These are phyloP conservation scores for Fusarium sororula DNA, from an alignment of 2,329 filamentous ascomycete genomes.

Conservation along the genomic window DNA sequence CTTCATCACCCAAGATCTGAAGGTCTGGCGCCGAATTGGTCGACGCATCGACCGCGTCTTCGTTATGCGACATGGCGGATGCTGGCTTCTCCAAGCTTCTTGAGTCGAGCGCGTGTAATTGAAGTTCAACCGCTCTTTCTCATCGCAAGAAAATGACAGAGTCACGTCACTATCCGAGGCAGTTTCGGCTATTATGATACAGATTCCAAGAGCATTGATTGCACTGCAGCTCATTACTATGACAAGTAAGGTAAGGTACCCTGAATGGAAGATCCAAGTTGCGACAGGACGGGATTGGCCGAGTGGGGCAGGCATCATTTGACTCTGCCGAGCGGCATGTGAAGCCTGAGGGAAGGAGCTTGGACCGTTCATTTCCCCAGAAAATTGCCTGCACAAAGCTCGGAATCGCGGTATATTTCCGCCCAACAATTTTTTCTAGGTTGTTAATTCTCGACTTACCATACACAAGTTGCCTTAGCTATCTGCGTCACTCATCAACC, in stretches of 20 bases:
- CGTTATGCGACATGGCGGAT: slow-evolving; percentile 45
- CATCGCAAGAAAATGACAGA: slow-evolving; percentile 28
- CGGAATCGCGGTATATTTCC: slow-evolving; percentile 28
- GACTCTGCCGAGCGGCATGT: slow-evolving; percentile 41
- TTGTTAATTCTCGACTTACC: neutral
- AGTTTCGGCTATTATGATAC: slow-evolving; percentile 3
- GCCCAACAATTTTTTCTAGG: slow-evolving; percentile 10
- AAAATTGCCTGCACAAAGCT: slow-evolving; percentile 14
- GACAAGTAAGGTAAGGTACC: neutral
- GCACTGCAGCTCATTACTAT: slow-evolving; percentile 5
- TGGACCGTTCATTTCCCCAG: slow-evolving; percentile 32
- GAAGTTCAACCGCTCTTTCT: slow-evolving; percentile 25
- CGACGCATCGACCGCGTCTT: slow-evolving; percentile 44
- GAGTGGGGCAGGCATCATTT: slow-evolving; percentile 35
- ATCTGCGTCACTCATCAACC: neutral
- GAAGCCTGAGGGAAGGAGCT: slow-evolving; percentile 29
- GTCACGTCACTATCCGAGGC: slow-evolving; percentile 9
- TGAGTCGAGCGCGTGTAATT: slow-evolving; percentile 10
- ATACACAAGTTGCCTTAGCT: neutral
- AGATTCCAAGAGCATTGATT: slow-evolving; percentile 18
- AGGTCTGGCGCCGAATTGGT: slow-evolving; percentile 73
- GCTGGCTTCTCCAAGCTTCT: neutral
- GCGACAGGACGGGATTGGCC: slow-evolving; percentile 37
- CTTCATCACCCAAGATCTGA: slow-evolving; percentile 77
- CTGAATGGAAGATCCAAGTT: slow-evolving; percentile 18